Evolutionary conservation across 2,329 filamentous ascomycete species (phyloP).

Genomic region (Bipolaris bicolor): DNA sequence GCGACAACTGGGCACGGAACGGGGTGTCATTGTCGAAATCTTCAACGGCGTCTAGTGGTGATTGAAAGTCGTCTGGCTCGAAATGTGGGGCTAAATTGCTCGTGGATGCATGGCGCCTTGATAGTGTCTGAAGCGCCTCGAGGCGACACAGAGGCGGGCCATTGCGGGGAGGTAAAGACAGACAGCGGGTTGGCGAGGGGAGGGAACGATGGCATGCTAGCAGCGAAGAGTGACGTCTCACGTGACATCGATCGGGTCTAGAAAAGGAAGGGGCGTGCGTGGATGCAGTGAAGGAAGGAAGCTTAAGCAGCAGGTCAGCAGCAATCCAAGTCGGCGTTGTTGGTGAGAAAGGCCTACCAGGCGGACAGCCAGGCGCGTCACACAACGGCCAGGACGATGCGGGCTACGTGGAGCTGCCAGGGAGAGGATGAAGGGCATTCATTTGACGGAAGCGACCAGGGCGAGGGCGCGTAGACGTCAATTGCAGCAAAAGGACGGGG

Average conservation of each 20-base stretch:
- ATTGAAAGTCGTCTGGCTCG: background rate
- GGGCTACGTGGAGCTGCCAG: constrained; percentile 44
- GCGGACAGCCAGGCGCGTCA: constrained; percentile 20
- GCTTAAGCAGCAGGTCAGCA: constrained; percentile 6
- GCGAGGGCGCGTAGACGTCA: constrained; percentile 19
- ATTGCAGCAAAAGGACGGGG: constrained; percentile 16
- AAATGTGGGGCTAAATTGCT: background rate
- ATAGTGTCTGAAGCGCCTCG: constrained; percentile 7
- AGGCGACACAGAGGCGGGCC: constrained; percentile 1
- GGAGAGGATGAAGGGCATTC: constrained; percentile 45
- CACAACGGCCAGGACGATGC: constrained; percentile 27
- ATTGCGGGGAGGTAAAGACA: background rate
- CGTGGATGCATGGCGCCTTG: constrained; percentile 1
- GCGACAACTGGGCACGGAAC: constrained; percentile 22
- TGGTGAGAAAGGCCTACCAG: constrained; percentile 18
- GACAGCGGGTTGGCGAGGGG: background rate
- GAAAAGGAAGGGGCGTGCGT: background rate
- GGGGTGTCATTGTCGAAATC: background rate
- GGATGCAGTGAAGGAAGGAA: background rate
- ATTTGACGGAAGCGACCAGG: constrained; percentile 32
- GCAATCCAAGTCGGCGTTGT: background rate
- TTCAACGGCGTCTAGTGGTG: background rate
- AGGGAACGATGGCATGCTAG: background rate
- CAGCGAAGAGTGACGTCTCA: background rate
- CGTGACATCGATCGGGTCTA: background rate